A percentile compares a stretch with the other conserved stretches of the same genome.
These are phyloP conservation scores for Pythium myriotylum DNA, from an alignment of 352 stramenopile species.

Conservation along the genomic window DNA sequence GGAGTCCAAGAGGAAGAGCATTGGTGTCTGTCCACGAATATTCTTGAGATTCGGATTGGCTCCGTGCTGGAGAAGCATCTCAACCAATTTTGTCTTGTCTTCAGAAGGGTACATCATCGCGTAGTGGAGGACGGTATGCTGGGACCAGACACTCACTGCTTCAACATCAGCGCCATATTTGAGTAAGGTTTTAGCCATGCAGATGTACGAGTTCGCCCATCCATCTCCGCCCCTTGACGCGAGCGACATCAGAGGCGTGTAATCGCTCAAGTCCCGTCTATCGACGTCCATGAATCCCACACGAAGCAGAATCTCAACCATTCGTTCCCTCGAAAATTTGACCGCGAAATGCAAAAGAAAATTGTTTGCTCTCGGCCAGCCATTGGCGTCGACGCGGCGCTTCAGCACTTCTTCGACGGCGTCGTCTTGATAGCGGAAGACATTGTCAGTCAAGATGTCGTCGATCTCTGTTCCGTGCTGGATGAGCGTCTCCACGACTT, in stretches of 20 bases:
- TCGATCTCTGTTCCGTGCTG: constrained; percentile 1
- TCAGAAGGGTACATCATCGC: background rate
- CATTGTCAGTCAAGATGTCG: background rate
- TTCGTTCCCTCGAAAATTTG: no score
- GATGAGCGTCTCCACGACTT: background rate
- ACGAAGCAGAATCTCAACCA: background rate
- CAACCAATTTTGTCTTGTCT: background rate
- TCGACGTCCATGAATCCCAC: constrained; percentile 1
- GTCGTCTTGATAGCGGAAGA: background rate
- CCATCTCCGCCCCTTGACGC: background rate
- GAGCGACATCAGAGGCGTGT: constrained; percentile 3
- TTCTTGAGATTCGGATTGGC: constrained; percentile 1
- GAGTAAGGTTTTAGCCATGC: background rate
- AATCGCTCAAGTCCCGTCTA: background rate
- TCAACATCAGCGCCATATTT: background rate
- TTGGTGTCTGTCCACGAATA: background rate
- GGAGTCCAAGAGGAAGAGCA: background rate
- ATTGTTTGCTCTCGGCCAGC: background rate
- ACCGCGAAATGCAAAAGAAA: background rate
- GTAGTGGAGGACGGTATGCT: constrained; percentile 2
- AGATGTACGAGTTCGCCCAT: no score
- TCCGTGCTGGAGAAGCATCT: background rate
- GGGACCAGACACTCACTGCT: background rate
- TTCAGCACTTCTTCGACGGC: background rate
- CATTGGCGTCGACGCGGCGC: constrained; percentile 9